Base-by-base conservation (phyloP, 768 basidiomycete genomes). In the Russula compacta region DNA sequence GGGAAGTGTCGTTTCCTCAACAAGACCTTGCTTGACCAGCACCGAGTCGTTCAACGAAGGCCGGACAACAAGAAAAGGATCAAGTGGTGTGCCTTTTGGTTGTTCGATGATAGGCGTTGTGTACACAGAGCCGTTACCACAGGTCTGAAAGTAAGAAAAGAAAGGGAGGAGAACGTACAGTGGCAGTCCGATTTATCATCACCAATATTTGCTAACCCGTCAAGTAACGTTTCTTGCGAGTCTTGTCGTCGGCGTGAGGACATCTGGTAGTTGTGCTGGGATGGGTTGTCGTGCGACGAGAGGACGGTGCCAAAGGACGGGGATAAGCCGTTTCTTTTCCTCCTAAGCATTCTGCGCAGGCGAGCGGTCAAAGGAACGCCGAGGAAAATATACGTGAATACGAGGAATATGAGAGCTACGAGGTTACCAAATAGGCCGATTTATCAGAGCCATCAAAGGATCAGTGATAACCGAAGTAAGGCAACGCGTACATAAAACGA, bases 341-440 rank as follows among this genome's bases (percentile, higher is more conserved):
- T 11, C 32, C 54, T 60, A 21, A 63, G 3, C 35, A 56, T 49
- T 47, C 61, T 65, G 57, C 54, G 58, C 15, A 67, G 55, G 17
- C 61, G 58, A 33, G 60, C 56, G 32, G 66, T 65, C 38, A 69
- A 46, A 7, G 67, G 69, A 35, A 65, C 53, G 32, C 68, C 67
- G 66, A 69, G 65, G 4, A 71, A 44, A 39, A 68, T 32, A 49
- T 64, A 67, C 33, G 53, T 63, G 32, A 69, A 52, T 44, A 61
- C 63, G 39, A 68, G 52, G 14, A 65, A 29, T 14, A 70, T 64
- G 8, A 59, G 54, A 17, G 56, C 70, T 70, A 40, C 7, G 24
- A 54, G 17, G 21, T 51, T 36, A 36, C 32, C 51, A 24, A 56
- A 44, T 44, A n/a, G 4, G 39, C 40, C n/a, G 38, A 39, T 36